Conservation (phyloP, 768 basidiomycete species). For the Baorangia bicolor region DNA sequence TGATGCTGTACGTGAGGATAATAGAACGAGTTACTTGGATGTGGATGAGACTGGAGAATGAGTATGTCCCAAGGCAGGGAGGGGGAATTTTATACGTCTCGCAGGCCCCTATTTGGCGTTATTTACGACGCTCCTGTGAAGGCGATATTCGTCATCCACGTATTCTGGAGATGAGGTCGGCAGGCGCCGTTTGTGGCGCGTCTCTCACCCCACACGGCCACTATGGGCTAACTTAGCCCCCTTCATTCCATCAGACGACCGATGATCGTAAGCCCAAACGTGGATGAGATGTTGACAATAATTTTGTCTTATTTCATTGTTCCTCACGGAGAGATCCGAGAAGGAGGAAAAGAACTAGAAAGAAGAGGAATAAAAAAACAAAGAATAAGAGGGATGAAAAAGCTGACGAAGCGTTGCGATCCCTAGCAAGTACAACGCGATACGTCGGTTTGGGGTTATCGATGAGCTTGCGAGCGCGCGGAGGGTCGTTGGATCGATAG, state of each 20-base stretch:
- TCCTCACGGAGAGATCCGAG: not conserved
- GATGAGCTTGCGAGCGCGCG: not conserved
- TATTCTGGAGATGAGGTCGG: not conserved
- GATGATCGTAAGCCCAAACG: too few relatives aligned
- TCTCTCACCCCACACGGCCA: not conserved
- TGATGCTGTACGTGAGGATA: not conserved
- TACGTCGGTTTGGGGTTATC: not conserved
- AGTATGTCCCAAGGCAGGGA: too few relatives aligned
- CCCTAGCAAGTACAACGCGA: not conserved
- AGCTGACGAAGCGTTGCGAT: not conserved
- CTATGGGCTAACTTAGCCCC: not conserved
- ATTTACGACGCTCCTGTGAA: not conserved
- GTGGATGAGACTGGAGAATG: not conserved
- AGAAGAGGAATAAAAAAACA: not conserved
- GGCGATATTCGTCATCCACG: not conserved
- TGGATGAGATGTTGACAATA: not conserved
- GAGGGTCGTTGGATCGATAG: not conserved
- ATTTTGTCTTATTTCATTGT: not conserved
- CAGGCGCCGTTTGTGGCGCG: not conserved
- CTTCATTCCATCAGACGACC: not conserved
- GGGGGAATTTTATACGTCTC: conserved; percentile 2
- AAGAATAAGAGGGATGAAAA: not conserved
- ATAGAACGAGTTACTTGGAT: not conserved
- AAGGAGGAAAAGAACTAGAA: not conserved
- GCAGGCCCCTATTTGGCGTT: conserved; percentile 2